Conservation (phyloP, 2,329 filamentous ascomycete species). For the Scedosporium dehoogii region DNA sequence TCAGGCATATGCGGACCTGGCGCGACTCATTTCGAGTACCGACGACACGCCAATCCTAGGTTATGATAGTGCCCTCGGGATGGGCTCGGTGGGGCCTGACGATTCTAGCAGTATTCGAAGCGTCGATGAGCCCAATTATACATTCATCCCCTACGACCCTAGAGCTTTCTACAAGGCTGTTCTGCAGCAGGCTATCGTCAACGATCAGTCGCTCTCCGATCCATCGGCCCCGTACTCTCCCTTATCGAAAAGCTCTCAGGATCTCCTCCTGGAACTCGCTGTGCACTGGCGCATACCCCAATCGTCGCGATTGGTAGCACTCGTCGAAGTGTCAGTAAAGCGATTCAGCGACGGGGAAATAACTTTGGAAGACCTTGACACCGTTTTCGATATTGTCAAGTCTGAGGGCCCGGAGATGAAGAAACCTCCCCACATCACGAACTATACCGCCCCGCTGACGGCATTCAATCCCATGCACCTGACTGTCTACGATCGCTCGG, state of each 20-base stretch:
- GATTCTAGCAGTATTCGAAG: slow-evolving; percentile 38
- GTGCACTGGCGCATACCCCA: slow-evolving; percentile 83
- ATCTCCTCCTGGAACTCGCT: slow-evolving; percentile 76
- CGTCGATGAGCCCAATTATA: slow-evolving; percentile 62
- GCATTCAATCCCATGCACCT: slow-evolving; percentile 52
- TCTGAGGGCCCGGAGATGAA: slow-evolving; percentile 57
- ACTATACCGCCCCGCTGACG: slow-evolving; percentile 38
- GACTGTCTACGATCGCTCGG: slow-evolving; percentile 58
- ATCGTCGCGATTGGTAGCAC: slow-evolving; percentile 67
- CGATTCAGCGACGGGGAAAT: slow-evolving; percentile 82
- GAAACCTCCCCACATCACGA: slow-evolving; percentile 46
- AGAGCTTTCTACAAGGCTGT: slow-evolving; percentile 76
- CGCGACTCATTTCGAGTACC: slow-evolving; percentile 38
- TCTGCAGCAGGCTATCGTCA: slow-evolving; percentile 63
- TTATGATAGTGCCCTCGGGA: slow-evolving; percentile 34
- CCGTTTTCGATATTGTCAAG: slow-evolving; percentile 75
- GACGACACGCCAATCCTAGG: slow-evolving; percentile 22
- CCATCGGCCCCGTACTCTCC: slow-evolving; percentile 38
- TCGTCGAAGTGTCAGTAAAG: slow-evolving; percentile 75
- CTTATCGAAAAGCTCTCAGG: slow-evolving; percentile 68
- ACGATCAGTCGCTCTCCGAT: slow-evolving; percentile 49
- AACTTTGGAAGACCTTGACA: slow-evolving; percentile 69
- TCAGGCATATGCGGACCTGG: slow-evolving; percentile 41
- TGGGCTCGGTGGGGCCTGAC: slow-evolving; percentile 55
- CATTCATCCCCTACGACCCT: slow-evolving; percentile 80